Evolutionary conservation across 2,329 filamentous ascomycete species (phyloP), one percentile per base, ranked within the genome.

Genomic region (Colletotrichum tamarilloi): DNA sequence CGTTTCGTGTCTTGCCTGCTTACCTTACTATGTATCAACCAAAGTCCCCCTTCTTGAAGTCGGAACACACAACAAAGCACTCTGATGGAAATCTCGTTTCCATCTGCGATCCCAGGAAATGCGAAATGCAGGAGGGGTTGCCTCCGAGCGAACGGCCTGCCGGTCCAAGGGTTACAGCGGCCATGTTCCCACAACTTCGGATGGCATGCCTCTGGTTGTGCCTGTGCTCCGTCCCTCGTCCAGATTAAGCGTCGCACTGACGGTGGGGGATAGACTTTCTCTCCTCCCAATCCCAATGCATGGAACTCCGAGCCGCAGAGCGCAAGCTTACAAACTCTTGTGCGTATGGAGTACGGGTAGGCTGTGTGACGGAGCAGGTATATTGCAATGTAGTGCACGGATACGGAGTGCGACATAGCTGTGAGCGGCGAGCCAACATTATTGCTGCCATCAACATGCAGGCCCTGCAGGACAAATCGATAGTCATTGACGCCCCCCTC

Each of bases 161-260:
- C 22, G 35, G n/a, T 32, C 5, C 14, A 42, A 38, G 57, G 32
- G 57, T n/a, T n/a, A 4, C 16, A 28, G 22, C 28, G 32, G 59
- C 6, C 32, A 32, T 6, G 12, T 26, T 53, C 60, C 56, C 68
- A 55, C n/a, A 64, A 22, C 32, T n/a, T 66, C 67, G 71, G 67
- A 35, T 22, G 32, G 56, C n/a, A 56, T 73, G 60, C 49, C 70
- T 73, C 60, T 73, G 60, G 26, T 57, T 32, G 67, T 46, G 32
- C 55, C 67, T 73, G 67, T 62, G 38, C 56, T 62, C 71, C 60
- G 67, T 66, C 65, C 46, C 52, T 14, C 16, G 55, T 59, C 49
- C 69, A 72, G 64, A 72, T 72, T 62, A 68, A 72, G 69, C 64
- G 69, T 68, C 14, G 64, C 49, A 72, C 49, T 26, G 64, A 11